Percentiles rank a stretch among this genome's conserved stretches.
These are phyloP conservation scores for Salix dunnii DNA, from an alignment of 345 rosid species.

Conservation along the genomic window DNA sequence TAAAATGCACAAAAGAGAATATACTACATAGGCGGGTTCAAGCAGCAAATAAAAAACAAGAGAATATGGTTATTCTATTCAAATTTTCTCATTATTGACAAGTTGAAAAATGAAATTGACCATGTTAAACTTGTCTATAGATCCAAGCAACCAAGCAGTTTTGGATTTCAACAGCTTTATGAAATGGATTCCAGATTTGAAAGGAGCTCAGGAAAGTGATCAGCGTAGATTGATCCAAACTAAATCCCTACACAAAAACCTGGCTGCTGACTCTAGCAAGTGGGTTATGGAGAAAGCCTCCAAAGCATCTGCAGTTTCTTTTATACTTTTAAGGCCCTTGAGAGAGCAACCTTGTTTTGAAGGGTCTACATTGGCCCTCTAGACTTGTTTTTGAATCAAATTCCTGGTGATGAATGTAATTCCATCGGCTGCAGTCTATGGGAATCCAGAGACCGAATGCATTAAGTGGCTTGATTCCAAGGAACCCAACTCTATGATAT, in stretches of 20 bases:
- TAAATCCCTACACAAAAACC: not conserved
- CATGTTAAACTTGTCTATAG: too few species aligned
- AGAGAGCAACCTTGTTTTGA: not conserved
- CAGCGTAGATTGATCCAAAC: not conserved
- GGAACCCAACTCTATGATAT: not conserved
- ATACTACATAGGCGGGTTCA: too few species aligned
- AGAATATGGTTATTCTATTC: too few species aligned
- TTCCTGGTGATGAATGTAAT: too few species aligned
- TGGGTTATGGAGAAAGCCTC: not conserved
- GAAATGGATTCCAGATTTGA: not conserved
- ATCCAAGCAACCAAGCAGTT: too few species aligned
- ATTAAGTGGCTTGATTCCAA: not conserved
- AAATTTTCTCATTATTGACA: too few species aligned
- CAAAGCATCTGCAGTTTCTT: not conserved
- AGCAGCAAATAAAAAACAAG: too few species aligned
- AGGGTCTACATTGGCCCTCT: slow-evolving; percentile 2
- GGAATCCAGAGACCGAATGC: not conserved
- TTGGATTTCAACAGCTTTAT: not conserved
- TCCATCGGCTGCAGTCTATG: not conserved
- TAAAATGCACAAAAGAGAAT: too few species aligned
- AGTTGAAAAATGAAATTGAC: too few species aligned
- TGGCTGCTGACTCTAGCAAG: not conserved
- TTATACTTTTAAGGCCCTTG: not conserved
- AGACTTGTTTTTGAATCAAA: not conserved
- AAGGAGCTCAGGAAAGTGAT: not conserved